Evolutionary conservation across 306 rosid species (phyloP), one percentile per base, ranked within the genome.

Genomic region (Fagus crenata): DNA sequence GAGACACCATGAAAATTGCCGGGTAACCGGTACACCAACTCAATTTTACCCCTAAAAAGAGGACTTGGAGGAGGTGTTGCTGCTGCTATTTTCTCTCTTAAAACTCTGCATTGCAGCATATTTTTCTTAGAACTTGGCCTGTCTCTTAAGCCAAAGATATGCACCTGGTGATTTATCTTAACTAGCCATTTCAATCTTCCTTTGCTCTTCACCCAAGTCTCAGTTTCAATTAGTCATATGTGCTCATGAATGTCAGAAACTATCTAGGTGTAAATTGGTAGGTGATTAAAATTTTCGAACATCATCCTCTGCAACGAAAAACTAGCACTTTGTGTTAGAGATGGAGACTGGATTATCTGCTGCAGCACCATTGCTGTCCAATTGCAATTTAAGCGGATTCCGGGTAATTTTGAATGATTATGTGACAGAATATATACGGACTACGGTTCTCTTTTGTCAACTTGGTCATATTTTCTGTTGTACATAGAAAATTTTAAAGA

Each of bases 271-370:
- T 42, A 5, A 51, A 7, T 43, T 74, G 33, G 11, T 65, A 5
- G 36, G 67, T 55, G 7, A 22, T 28, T 55, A 11, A 46, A 71
- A 13, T 63, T 39, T 49, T 13, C 28, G 4, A 15, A 6, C 39
- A 43, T n/a, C 18, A 6, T 6, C 54, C 35, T 43, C 13, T 39
- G 42, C 43, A 3, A 12, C 14, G 2, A 64, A 32, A 53, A 11
- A 49, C 9, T 17, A 39, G 11, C 1, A 7, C 43, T 51, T 22
- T 11, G 6, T n/a, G 32, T 78, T 32, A 56, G 49, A 72, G 43
- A 77, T 84, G 84, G 73, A 60, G 9, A 67, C 79, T 61, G 46
- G 72, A 67, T 69, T 79, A 6, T 64, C 22, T 22, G 28, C 69
- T 37, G 51, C 35, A 36, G 53, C 75, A 14, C 70, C 82, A 6